phyloP scores from a whole-genome alignment of 176 grass and related monocot genomes.

The Thalia dealbata region DNA sequence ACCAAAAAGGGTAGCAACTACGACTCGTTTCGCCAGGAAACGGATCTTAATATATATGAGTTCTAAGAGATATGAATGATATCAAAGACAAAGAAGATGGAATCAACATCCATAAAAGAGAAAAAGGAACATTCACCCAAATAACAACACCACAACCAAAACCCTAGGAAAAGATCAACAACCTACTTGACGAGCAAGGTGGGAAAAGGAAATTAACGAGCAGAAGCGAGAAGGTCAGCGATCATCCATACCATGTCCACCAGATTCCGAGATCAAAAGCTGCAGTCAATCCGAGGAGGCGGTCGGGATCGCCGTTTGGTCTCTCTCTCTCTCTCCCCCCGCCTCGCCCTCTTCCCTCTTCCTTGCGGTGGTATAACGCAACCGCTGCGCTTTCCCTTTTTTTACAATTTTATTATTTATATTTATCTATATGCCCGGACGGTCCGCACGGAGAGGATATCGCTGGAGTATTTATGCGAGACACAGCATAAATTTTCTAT shows the following conservation, averaged over 20 bases:
- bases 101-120: neutral
- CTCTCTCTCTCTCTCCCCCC: too few species aligned
- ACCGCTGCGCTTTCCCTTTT: neutral
- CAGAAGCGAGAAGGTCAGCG: neutral
- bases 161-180: neutral
- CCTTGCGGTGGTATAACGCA: neutral
- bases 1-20: too few species aligned
- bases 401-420: neutral
- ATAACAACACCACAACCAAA: neutral
- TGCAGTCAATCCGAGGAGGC: neutral
- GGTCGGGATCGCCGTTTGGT: neutral
- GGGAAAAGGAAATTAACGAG: neutral
- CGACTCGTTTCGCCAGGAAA: too few species aligned
- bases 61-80: neutral
- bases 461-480: too few species aligned
- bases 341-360: neutral
- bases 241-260: neutral
- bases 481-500: too few species aligned
- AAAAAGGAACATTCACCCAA: neutral
- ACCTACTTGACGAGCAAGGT: neutral
- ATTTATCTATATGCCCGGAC: too few species aligned
- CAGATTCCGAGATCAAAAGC: neutral
- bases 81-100: neutral
- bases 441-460: neutral
- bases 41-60: too few species aligned